A percentile compares a stretch with the other conserved stretches of the same genome.
Conservation (phyloP, 2,329 filamentous ascomycete species). For the Grosmannia clavigera region DNA sequence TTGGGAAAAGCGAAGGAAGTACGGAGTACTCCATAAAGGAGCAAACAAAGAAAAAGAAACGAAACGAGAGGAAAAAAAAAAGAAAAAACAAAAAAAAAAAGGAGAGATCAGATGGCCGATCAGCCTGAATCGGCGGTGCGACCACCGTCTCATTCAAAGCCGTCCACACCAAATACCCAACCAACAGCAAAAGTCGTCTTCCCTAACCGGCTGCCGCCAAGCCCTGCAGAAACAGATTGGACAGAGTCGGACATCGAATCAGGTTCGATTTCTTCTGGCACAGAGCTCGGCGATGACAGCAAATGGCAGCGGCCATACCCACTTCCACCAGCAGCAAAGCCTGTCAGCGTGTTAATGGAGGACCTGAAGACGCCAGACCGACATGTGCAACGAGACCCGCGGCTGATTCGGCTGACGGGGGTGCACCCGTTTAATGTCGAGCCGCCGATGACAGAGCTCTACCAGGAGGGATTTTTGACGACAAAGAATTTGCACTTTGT, state of each 20-base stretch:
- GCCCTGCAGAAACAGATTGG: slow-evolving; percentile 6
- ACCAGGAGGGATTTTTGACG: slow-evolving; percentile 71
- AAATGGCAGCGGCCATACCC: slow-evolving; percentile 33
- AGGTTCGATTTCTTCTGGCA: background rate
- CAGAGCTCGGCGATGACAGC: background rate
- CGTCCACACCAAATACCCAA: background rate
- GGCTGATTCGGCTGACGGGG: slow-evolving; percentile 76
- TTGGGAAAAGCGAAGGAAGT: too few species aligned
- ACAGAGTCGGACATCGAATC: background rate
- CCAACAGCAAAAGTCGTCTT: background rate
- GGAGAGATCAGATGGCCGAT: background rate
- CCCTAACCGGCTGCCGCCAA: slow-evolving; percentile 1
- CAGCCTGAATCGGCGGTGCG: background rate
- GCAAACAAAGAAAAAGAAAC: background rate
- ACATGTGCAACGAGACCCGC: slow-evolving; percentile 67
- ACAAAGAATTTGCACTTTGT: slow-evolving; percentile 85
- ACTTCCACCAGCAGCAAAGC: slow-evolving; percentile 53
- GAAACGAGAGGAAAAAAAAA: background rate
- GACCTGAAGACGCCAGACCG: slow-evolving; percentile 43
- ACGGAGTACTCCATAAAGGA: too few species aligned
- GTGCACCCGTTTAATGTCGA: slow-evolving; percentile 88
- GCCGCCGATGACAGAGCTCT: slow-evolving; percentile 66
- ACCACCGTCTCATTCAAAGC: background rate
- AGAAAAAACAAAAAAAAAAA: too few species aligned
- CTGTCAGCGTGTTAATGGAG: slow-evolving; percentile 53